Evolutionary conservation across 331 rosid genomes (phyloP).

Genomic region (Arachis monticola): DNA sequence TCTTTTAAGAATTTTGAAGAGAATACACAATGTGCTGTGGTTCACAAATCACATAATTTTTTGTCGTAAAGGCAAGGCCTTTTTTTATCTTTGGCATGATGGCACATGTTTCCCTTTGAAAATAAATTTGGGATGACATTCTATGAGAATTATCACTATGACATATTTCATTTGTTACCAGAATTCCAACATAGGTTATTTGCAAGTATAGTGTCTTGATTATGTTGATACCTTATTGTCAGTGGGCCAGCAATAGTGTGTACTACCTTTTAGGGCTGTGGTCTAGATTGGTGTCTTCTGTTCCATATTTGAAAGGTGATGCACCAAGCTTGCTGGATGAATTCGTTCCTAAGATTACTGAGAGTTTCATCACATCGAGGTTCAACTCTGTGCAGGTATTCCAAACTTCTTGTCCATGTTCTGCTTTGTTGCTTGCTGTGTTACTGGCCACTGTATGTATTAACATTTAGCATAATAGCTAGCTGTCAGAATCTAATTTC

Average conservation of each 20-base stretch:
- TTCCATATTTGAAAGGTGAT: conserved; percentile 97
- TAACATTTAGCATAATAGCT: background rate
- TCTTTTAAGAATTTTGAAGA: conserved; percentile 36
- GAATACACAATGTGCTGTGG: conserved; percentile 19
- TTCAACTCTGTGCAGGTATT: conserved; percentile 94
- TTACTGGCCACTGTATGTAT: conserved; percentile 29
- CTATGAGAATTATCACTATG: conserved; percentile 24
- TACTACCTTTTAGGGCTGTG: conserved; percentile 96
- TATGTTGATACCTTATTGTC: conserved; percentile 37
- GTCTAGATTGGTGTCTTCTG: conserved; percentile 99
- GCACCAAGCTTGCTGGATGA: conserved; percentile 99
- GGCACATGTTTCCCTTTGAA: conserved; percentile 20
- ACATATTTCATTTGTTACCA: conserved; percentile 14
- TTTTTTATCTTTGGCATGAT: conserved; percentile 2
- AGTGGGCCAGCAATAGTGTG: conserved; percentile 99
- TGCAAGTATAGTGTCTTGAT: conserved; percentile 37
- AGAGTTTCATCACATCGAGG: conserved; percentile 94
- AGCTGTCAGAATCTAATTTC: conserved; percentile 33
- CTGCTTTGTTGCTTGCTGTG: conserved; percentile 27
- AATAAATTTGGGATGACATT: conserved; percentile 28
- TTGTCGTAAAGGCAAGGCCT: conserved; percentile 9
- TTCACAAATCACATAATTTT: background rate
- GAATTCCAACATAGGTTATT: conserved; percentile 20
- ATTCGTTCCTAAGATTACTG: conserved; percentile 97
- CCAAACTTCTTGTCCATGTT: conserved; percentile 32